Conservation (phyloP, 1,139 yeast species). For the Kodamaea sp. region DNA sequence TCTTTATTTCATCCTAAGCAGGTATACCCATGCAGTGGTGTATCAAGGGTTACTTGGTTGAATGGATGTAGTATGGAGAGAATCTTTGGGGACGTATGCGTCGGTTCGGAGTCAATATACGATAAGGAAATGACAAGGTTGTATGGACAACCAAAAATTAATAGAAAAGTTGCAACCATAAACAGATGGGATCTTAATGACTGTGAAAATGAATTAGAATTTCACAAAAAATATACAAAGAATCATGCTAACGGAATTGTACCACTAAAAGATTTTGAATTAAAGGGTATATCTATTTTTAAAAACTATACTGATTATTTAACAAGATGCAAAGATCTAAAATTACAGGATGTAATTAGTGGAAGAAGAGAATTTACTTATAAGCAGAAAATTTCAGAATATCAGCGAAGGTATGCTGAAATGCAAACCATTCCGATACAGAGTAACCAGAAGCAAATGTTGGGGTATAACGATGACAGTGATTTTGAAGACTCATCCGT, state of each 20-base stretch:
- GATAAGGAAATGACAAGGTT: conserved; percentile 24
- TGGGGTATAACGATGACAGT: conserved; percentile 8
- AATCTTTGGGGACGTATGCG: conserved; percentile 43
- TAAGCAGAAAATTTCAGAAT: conserved; percentile 20
- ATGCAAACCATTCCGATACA: conserved; percentile 1
- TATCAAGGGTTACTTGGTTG: conserved; percentile 32
- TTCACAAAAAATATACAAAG: conserved; percentile 6
- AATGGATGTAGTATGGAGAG: conserved; percentile 43
- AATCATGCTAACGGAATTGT: neutral
- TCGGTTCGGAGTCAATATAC: conserved; percentile 20
- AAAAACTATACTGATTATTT: conserved; percentile 6
- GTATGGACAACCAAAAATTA: conserved; percentile 22
- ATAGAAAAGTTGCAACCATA: conserved; percentile 23
- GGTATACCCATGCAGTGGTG: conserved; percentile 44
- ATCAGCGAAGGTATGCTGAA: conserved; percentile 15
- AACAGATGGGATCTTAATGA: conserved; percentile 35
- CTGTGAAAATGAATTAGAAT: conserved; percentile 28
- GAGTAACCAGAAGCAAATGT: neutral
- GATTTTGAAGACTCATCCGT: conserved; percentile 6
- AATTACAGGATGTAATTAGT: conserved; percentile 22
- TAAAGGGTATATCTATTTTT: conserved; percentile 12
- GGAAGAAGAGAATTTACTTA: conserved; percentile 25
- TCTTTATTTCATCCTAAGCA: conserved; percentile 37
- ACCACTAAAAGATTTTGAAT: conserved; percentile 7
- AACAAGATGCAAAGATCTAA: conserved; percentile 17